These are phyloP conservation scores for Salix brachista DNA, from an alignment of 345 rosid genomes.

Conservation along the genomic window DNA sequence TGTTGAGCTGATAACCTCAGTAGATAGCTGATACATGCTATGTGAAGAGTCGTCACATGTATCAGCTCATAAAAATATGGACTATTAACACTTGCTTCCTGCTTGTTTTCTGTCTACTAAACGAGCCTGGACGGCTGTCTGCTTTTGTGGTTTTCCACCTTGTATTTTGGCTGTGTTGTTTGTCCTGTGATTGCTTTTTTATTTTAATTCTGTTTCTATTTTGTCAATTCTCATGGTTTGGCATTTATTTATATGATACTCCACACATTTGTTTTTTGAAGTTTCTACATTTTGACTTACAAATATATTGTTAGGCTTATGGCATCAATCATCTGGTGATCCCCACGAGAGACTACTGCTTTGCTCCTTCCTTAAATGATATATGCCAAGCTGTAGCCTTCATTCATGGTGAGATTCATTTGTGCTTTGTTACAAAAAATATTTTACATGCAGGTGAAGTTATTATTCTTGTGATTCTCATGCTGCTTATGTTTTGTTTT, in stretches of 20 bases:
- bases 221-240: neutral
- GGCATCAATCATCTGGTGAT: constrained; percentile 88
- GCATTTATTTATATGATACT: neutral
- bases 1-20: neutral
- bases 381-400: constrained; percentile 85
- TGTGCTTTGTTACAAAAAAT: neutral
- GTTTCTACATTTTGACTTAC: neutral
- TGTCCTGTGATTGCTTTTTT: neutral
- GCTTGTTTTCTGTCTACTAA: no score
- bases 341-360: constrained; percentile 95
- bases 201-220: neutral
- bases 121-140: neutral
- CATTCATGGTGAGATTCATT: constrained; percentile 53
- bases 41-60: neutral
- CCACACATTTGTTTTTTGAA: neutral
- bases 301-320: constrained; percentile 46
- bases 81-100: neutral
- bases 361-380: constrained; percentile 82
- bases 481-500: constrained; percentile 9
- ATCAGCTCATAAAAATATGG: neutral
- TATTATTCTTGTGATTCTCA: neutral
- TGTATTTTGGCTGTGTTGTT: neutral
- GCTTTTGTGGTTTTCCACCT: neutral
- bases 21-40: neutral
- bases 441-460: neutral